These are phyloP conservation scores for Eucalyptus sp. DNA, from an alignment of 345 rosid genomes.

Conservation along the genomic window DNA sequence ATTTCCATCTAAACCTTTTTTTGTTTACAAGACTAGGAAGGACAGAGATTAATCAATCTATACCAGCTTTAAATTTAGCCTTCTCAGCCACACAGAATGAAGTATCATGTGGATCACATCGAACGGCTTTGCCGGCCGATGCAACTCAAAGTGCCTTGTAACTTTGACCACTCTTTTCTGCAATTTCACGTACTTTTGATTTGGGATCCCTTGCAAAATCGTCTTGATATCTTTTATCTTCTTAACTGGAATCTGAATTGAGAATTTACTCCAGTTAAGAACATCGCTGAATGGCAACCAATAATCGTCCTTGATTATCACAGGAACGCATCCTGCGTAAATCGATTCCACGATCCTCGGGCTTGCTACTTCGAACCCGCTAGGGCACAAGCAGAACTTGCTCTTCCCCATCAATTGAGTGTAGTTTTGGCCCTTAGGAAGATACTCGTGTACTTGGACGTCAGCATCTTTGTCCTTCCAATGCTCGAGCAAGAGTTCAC, in stretches of 20 bases:
- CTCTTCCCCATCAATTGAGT: conserved; percentile 23
- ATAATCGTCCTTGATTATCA: not conserved
- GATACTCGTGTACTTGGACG: conserved; percentile 32
- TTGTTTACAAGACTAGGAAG: not conserved
- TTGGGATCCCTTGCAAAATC: conserved; percentile 26
- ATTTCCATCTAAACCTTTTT: not conserved
- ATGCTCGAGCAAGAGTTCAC: conserved; percentile 25
- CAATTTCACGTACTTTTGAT: conserved; percentile 20
- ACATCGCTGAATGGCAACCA: not conserved
- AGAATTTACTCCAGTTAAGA: not conserved
- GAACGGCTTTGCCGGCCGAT: conserved; percentile 37
- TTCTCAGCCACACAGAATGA: conserved; percentile 53
- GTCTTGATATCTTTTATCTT: conserved; percentile 13
- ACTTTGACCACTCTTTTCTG: conserved; percentile 25
- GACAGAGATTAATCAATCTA: not conserved
- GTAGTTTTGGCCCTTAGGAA: conserved; percentile 16
- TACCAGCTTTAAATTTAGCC: conserved; percentile 28
- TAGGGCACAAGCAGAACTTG: conserved; percentile 27
- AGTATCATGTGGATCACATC: conserved; percentile 48
- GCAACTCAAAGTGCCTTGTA: conserved; percentile 33
- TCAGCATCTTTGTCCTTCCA: conserved; percentile 62
- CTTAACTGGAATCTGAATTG: not conserved
- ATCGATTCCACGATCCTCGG: not conserved
- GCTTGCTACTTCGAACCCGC: not conserved
- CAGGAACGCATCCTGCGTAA: not conserved